These are phyloP conservation scores for Pleurotus salmoneostramineus DNA, from an alignment of 768 basidiomycete species.

Conservation along the genomic window DNA sequence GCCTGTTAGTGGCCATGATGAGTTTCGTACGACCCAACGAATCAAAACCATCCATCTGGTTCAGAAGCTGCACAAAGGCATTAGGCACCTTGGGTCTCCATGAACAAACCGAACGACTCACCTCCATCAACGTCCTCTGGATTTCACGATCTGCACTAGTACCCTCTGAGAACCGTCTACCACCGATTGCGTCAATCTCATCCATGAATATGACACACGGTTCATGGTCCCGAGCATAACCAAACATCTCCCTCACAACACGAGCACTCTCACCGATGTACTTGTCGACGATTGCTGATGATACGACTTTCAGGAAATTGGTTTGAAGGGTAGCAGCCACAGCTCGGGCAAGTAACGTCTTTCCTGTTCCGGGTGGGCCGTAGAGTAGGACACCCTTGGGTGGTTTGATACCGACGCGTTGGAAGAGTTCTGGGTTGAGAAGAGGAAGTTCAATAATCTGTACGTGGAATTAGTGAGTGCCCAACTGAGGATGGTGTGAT, in stretches of 20 bases:
- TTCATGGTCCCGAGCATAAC: slow-evolving; percentile 95
- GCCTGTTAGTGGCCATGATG: slow-evolving; percentile 99
- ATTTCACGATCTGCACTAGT: slow-evolving; percentile 98
- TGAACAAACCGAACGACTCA: slow-evolving; percentile 14
- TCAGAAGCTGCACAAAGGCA: slow-evolving; percentile 64
- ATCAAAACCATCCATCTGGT: slow-evolving; percentile 99
- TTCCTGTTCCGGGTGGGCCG: slow-evolving; percentile 95
- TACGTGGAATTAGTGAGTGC: background rate
- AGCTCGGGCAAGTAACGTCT: slow-evolving; percentile 91
- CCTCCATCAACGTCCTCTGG: slow-evolving; percentile 97
- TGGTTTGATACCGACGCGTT: slow-evolving; percentile 93
- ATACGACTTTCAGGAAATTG: slow-evolving; percentile 98
- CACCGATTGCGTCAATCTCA: slow-evolving; percentile 97
- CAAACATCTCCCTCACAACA: slow-evolving; percentile 98
- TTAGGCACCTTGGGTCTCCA: background rate
- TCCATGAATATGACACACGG: slow-evolving; percentile 99
- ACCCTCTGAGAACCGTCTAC: slow-evolving; percentile 83
- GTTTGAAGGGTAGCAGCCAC: slow-evolving; percentile 94
- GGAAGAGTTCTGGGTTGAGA: slow-evolving; percentile 90
- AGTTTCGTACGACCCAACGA: slow-evolving; percentile 93
- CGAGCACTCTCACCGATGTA: slow-evolving; percentile 98
- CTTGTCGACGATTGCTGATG: slow-evolving; percentile 96
- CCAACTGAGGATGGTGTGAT: background rate
- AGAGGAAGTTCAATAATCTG: slow-evolving; percentile 96
- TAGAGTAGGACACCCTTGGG: slow-evolving; percentile 96